Conservation (phyloP, 306 rosid genomes). For the Alnus rubra region DNA sequence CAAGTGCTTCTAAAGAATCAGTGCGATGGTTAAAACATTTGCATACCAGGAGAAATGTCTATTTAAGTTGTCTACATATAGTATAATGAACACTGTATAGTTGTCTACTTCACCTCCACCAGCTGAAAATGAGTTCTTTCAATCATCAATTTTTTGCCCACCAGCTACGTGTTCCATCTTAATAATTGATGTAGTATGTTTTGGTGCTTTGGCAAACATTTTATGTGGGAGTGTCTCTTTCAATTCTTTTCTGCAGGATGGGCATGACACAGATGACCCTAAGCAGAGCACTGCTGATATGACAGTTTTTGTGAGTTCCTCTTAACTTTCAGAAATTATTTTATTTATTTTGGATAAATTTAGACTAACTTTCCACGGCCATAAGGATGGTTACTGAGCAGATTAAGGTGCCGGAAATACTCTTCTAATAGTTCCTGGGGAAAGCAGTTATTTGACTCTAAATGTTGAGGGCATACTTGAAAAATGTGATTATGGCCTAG, state of each 20-base stretch:
- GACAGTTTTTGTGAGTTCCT: slow-evolving; percentile 50
- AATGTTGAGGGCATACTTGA: not conserved
- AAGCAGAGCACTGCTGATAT: slow-evolving; percentile 54
- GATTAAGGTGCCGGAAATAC: not conserved
- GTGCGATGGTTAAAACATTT: not conserved
- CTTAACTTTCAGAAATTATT: not conserved
- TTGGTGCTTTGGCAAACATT: not conserved
- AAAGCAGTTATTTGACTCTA: not conserved
- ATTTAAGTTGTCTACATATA: not conserved
- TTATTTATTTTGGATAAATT: not conserved
- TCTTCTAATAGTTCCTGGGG: not conserved
- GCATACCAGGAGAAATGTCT: not conserved
- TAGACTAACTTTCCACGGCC: not conserved
- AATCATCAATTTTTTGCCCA: not conserved
- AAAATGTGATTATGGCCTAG: not conserved
- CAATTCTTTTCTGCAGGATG: slow-evolving; percentile 41
- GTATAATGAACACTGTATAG: not conserved
- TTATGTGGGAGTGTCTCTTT: slow-evolving; percentile 11
- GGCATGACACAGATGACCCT: slow-evolving; percentile 44
- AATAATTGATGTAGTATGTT: not conserved
- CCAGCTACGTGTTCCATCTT: not conserved
- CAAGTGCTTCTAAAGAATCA: not conserved
- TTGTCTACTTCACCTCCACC: not conserved
- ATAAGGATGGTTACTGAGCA: not conserved
- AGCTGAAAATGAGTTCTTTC: slow-evolving; percentile 4